phyloP scores from a whole-genome alignment of 2,329 filamentous ascomycete species.

The Aaosphaeria pasadenensis region DNA sequence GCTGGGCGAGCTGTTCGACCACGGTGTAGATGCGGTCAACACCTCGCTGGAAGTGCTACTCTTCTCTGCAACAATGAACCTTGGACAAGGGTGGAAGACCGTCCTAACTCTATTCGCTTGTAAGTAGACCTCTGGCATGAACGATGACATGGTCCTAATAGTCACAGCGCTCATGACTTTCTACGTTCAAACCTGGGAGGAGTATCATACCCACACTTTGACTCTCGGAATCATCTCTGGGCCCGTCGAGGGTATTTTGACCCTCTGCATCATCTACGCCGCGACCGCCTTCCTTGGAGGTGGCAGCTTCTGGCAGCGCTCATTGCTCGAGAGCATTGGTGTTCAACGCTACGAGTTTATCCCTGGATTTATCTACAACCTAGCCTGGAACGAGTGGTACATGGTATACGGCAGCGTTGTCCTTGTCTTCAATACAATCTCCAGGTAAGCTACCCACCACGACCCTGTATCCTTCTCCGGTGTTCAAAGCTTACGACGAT shows the following conservation, averaged over 20 bases:
- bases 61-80: conserved; percentile 88
- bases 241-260: conserved; percentile 90
- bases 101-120: conserved; percentile 79
- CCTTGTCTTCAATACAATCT: conserved; percentile 78
- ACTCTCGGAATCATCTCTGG: conserved; percentile 90
- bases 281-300: conserved; percentile 83
- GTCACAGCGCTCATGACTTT: conserved; percentile 79
- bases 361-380: conserved; percentile 68
- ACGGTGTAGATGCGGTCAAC: conserved; percentile 95
- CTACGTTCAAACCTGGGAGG: conserved; percentile 98
- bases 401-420: conserved; percentile 81
- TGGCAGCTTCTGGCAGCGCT: conserved; percentile 88
- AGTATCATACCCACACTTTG: conserved; percentile 96
- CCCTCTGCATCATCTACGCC: conserved; percentile 75
- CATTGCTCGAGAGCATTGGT: conserved; percentile 70
- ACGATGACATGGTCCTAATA: background rate
- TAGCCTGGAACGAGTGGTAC: conserved; percentile 90
- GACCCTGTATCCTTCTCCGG: no score
- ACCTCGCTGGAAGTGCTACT: conserved; percentile 90
- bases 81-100: conserved; percentile 89
- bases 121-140: conserved; percentile 34
- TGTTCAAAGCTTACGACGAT: no score
- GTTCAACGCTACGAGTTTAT: conserved; percentile 63
- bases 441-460: conserved; percentile 47
- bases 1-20: conserved; percentile 93